Base-by-base conservation (phyloP, 2,329 filamentous ascomycete species). In the Colletotrichum sublineola region DNA sequence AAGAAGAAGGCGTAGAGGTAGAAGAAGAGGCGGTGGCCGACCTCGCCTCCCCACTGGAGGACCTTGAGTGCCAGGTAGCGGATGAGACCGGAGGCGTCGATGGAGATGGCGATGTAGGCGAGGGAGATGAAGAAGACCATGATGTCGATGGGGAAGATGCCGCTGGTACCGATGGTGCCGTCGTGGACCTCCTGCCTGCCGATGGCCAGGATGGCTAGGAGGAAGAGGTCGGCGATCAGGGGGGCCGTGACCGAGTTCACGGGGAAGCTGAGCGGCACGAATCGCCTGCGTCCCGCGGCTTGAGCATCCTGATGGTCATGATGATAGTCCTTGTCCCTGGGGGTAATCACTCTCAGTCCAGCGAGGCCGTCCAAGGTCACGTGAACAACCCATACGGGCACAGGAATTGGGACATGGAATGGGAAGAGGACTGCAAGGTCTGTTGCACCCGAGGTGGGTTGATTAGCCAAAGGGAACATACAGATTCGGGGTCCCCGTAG, bases 1-100 rank as follows among this genome's bases (percentile, higher is more conserved):
- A 93, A 93, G 83, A 94, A 94, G 82, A 94, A 94, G 48, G 85
- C 81, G 76, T 94, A 94, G 5, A 94, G 88, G 77, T 92, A 93
- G 79, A 94, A 90, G 83, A 92, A 94, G 1, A 94, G 84, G 36
- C 86, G 81, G 71, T 91, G 90, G 0, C 92, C 92, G n/a, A 87
- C 86, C 72, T 89, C 86, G 4, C 92, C 92, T 60, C 90, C 92
- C 81, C 87, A 90, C 69, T 91, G 86, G 2, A 94, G 83, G 0
- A 94, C 92, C 73, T 89, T 92, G 83, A 93, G 93, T 0, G 92
- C 92, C 31, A 94, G 78, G 74, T 86, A 94, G 67, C 92, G 84
- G 76, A 94, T 93, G 20, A 94, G 83, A 4, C 92, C 92, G 0
- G 92, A 94, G 2, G 92, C 92, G 75, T 94, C 92, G 71, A 94